Evolutionary conservation across 2,329 filamentous ascomycete species (phyloP), one percentile per base, ranked within the genome.

Genomic region (Pyricularia sp.): DNA sequence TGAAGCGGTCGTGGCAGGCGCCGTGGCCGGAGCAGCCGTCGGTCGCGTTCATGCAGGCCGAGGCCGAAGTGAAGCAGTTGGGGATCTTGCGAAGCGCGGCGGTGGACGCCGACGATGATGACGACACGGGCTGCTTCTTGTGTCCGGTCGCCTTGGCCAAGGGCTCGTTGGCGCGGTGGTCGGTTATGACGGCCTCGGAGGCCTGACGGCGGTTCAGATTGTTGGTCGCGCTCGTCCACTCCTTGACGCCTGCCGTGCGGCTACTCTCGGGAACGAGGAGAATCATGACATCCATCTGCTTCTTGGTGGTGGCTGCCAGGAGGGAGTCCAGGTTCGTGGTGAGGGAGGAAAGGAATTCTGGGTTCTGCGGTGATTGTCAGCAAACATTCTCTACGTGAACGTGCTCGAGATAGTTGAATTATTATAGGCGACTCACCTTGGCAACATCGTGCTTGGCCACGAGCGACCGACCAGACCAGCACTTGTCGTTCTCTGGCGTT

Each of bases 21-120:
- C 94, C 94, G 75, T 94, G 92, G 65, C 88, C 86, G 16, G 89
- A 91, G 82, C 94, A 99, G 73, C 85, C 86, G 70, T 85, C 83
- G 2, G 94, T 99, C 55, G 78, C 79, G 65, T 81, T 81, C 62
- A 82, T 77, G 77, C 93, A 97, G 65, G 82, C 79, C 55, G 87
- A 84, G 70, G 86, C 77, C 2, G 87, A 87, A 64, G 80, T 74
- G 80, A 96, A 93, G 82, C 93, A 97, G 60, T 85, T 77, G 7
- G 90, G 88, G 61, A 93, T 81, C 66, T 76, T 72, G 63, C 76
- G 72, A 68, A 71, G 74, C 63, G 70, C 66, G 64, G 75, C 71
- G 64, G 77, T 73, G 59, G 75, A 71, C 69, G 69, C 60, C 64
- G 68, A 69, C 16, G 60, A 69, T 19, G 60, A 24, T 19, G 64